Percentiles rank a stretch among this genome's conserved stretches.
phyloP scores from a whole-genome alignment of 495 filamentous ascomycete species.

The Annulohypoxylon nitens region DNA sequence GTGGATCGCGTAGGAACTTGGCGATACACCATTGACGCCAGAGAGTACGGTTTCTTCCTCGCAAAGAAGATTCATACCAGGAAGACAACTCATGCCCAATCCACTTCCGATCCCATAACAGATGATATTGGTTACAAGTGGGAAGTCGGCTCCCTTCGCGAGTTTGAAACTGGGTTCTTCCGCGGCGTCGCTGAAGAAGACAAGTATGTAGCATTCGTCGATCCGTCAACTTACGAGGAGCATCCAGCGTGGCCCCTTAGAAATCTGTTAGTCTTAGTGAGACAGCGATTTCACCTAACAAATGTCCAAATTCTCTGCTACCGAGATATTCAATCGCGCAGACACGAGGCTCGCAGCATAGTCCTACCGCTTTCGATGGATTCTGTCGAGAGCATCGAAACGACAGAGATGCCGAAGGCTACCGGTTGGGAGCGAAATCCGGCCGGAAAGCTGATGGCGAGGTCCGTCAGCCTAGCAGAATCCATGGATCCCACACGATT shows the following conservation, averaged over 20 bases:
- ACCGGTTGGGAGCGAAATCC: conserved; percentile 95
- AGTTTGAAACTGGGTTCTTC: conserved; percentile 92
- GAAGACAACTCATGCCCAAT: conserved; percentile 22
- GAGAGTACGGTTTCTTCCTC: conserved; percentile 94
- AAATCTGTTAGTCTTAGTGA: conserved; percentile 88
- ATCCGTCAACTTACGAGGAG: conserved; percentile 88
- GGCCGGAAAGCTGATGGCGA: conserved; percentile 77
- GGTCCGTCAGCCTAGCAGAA: conserved; percentile 82
- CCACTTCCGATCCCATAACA: conserved; percentile 50
- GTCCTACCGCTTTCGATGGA: conserved; percentile 76
- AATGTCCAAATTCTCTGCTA: conserved; percentile 91
- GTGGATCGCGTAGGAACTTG: conserved; percentile 87
- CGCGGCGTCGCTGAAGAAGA: conserved; percentile 73
- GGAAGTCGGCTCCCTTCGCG: conserved; percentile 78
- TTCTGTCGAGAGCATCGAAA: conserved; percentile 52
- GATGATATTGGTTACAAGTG: conserved; percentile 72
- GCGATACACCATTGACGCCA: conserved; percentile 80
- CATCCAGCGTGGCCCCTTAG: conserved; percentile 93
- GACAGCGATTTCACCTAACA: conserved; percentile 80
- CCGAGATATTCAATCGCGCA: conserved; percentile 79
- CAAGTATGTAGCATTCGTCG: conserved; percentile 85
- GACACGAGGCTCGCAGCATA: conserved; percentile 83
- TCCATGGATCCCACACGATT: conserved; percentile 90
- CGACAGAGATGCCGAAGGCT: conserved; percentile 78
- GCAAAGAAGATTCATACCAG: conserved; percentile 73